These are phyloP conservation scores for Colletotrichum orchidophilum DNA, from an alignment of 2,329 filamentous ascomycete genomes.

Conservation along the genomic window DNA sequence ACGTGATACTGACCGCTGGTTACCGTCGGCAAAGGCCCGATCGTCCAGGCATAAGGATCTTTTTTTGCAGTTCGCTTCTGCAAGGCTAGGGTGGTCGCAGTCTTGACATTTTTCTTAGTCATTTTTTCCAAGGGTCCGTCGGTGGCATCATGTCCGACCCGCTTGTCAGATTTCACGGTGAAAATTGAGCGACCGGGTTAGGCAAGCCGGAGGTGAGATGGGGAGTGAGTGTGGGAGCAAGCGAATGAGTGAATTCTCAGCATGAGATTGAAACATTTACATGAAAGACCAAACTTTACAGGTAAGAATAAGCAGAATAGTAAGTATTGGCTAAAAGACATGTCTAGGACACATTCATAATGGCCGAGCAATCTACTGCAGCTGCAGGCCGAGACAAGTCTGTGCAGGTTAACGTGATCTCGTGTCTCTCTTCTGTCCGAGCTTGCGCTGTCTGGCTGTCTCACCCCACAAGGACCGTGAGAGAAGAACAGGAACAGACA, in stretches of 20 bases:
- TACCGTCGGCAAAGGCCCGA: neutral
- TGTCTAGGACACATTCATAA: neutral
- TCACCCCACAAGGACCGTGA: neutral
- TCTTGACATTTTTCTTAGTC: neutral
- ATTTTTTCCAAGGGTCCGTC: neutral
- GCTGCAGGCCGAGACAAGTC: neutral
- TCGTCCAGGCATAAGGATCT: neutral
- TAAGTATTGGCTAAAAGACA: neutral
- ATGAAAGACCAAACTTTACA: no score
- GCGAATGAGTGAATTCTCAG: neutral
- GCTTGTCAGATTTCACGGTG: neutral
- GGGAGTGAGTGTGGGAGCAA: neutral
- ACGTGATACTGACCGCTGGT: neutral
- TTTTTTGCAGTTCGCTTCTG: neutral
- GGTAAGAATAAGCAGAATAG: no score
- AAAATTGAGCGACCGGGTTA: no score
- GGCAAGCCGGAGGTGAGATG: neutral
- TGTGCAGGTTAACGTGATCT: neutral
- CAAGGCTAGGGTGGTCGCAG: neutral
- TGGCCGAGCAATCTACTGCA: neutral
- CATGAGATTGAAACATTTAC: no score
- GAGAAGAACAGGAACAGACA: neutral
- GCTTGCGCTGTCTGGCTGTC: no score
- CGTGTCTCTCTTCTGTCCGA: neutral
- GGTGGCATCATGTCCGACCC: neutral